A percentile compares a stretch with the other conserved stretches of the same genome.
Conservation (phyloP, 805 yeast genomes). For the Cyberlindnera lachancei region DNA sequence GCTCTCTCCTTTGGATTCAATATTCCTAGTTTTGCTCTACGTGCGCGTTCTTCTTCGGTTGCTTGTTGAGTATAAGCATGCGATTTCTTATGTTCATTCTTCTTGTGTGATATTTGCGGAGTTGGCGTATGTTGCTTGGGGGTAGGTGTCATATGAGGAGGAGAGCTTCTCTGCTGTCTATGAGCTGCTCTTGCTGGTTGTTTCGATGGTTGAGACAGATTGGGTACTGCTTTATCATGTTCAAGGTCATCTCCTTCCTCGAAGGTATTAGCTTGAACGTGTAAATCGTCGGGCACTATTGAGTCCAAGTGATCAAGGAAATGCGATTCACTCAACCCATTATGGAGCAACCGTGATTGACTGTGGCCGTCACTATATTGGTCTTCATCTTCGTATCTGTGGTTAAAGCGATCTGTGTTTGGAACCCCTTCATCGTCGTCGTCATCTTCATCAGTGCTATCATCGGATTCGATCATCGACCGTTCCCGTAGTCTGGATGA, state of each 20-base stretch:
- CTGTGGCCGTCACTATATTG: background rate
- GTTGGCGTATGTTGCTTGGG: too few relatives aligned
- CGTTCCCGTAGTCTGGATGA: constrained; percentile 6
- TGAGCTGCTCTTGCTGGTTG: too few relatives aligned
- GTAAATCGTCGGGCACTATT: constrained; percentile 1
- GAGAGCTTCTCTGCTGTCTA: too few relatives aligned
- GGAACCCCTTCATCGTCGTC: background rate
- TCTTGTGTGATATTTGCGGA: constrained; percentile 2
- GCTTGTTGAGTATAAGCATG: too few relatives aligned
- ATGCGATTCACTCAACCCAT: constrained; percentile 8
- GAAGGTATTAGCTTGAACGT: too few relatives aligned
- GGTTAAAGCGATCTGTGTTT: too few relatives aligned
- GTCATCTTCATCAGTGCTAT: constrained; percentile 3
- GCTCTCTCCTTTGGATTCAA: constrained; percentile 69
- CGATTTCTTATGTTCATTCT: background rate
- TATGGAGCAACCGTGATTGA: constrained; percentile 6
- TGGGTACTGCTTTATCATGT: constrained; percentile 10
- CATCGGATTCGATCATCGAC: constrained; percentile 21
- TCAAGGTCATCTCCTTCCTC: constrained; percentile 17
- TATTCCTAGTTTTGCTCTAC: constrained; percentile 30
- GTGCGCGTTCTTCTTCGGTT: constrained; percentile 16
- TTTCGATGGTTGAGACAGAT: background rate
- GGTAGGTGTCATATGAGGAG: too few relatives aligned
- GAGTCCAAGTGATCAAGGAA: constrained; percentile 5
- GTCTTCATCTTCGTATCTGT: constrained; percentile 1